These are phyloP conservation scores for Kernera saxatilis DNA, from an alignment of 345 rosid species.

Conservation along the genomic window DNA sequence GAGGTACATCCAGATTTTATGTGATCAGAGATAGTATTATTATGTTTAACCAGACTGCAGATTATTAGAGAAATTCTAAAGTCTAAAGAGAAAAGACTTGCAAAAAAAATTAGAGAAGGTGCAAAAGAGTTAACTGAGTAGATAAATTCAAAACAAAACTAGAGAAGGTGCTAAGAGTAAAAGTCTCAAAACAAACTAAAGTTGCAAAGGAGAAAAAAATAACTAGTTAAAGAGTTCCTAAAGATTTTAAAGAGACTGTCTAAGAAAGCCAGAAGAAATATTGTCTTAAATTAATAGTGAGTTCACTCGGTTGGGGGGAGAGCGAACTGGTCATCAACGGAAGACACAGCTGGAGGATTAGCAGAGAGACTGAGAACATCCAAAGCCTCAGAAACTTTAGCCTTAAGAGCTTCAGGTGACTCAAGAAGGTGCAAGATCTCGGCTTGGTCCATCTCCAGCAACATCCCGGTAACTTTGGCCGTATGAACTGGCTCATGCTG, in stretches of 20 bases:
- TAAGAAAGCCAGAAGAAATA: background rate
- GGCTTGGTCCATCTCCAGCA: conserved; percentile 71
- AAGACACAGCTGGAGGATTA: conserved; percentile 15
- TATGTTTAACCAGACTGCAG: background rate
- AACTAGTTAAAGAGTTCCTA: conserved; percentile 13
- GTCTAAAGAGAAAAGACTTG: background rate
- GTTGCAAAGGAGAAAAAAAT: background rate
- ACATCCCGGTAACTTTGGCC: conserved; percentile 69
- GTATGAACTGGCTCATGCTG: conserved; percentile 48
- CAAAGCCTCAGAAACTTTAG: conserved; percentile 66
- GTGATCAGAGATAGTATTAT: background rate
- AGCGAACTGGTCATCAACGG: conserved; percentile 35
- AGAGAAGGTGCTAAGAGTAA: background rate
- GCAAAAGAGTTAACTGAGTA: background rate
- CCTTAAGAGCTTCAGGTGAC: conserved; percentile 63
- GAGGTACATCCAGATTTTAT: conserved; percentile 67
- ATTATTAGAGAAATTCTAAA: background rate
- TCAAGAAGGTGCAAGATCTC: conserved; percentile 71
- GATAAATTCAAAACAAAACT: background rate
- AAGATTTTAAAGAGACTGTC: background rate
- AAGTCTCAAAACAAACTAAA: background rate
- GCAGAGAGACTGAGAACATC: conserved; percentile 46
- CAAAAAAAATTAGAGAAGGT: background rate
- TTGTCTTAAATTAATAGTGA: background rate
- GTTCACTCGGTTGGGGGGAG: conserved; percentile 22